Base-by-base conservation (phyloP, 2,329 filamentous ascomycete species). In the Fusarium armeniacum region DNA sequence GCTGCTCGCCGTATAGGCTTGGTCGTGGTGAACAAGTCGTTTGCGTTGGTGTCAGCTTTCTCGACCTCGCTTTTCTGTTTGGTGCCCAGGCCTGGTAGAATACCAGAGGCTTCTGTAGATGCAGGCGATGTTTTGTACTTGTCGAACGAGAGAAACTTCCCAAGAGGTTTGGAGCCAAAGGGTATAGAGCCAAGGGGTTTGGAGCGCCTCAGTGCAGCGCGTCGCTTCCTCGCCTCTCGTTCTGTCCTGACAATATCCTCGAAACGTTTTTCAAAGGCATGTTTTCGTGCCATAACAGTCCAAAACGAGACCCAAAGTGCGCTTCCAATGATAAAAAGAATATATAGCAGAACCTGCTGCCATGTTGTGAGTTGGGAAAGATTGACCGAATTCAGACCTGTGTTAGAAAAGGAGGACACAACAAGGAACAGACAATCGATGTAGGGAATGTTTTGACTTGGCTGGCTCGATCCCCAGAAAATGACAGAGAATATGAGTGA, bases 341-440 rank as follows among this genome's bases (percentile, higher is more conserved):
- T 62, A 71, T 89, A 91, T 12, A 93, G 81, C 40, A 91, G 78
- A 30, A 87, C 79, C 76, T 93, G 91, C 76, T 93, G 91, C 74
- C 89, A 90, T 0, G 86, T 89, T 40, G 88, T 92, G 73, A 93
- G 75, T 30, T 83, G 80, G 58, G 86, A 89, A 26, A 92, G 79
- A 73, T 90, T 88, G 70, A 89, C 85, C 2, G 90, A 91, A 72
- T 91, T 92, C 59, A 93, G 80, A 0, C 91, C 91, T 9, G 90
- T 86, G 55, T 88, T 83, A 9, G 89, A 91, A 81, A 92, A 89
- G 44, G 90, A 89, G 58, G 87, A 90, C 41, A 89, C 83, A 52
- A 86, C 85, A 53, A 92, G 78, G 75, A 92, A 93, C 18, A 93
- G 77, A n/a, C 87, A 84, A 74, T 93, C 90, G 38, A 84, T 84